Evolutionary conservation across 352 stramenopile species (phyloP), one percentile per base, ranked within the genome.

Genomic region (Phytophthora quininea): DNA sequence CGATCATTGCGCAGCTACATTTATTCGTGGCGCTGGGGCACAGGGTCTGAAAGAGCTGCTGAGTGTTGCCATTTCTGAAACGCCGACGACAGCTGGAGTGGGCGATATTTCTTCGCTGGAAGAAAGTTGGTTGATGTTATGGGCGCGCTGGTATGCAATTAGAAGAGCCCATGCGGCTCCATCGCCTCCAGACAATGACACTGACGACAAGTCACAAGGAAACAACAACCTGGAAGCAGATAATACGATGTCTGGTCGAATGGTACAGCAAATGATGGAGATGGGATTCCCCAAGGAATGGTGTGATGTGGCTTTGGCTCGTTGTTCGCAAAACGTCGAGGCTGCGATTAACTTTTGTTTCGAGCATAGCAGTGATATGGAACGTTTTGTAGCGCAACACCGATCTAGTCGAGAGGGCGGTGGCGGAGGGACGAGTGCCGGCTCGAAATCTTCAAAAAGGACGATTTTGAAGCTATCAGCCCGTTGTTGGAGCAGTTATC

Each of bases 191-290:
- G 47, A 29, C 33, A 35, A 72, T 42, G 38, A 31, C 12, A 69
- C 49, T 4, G 35, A 65, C 35, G 71, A 69, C 19, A 84, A 80
- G n/a, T 65, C 37, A 19, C 77, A 80, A 24, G 45, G 54, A 54
- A 63, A 12, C 14, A 64, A 82, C 29, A 38, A 37, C 33, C 53
- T 64, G n/a, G 67, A 71, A 54, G 49, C 69, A 9, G 68, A 78
- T 12, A 76, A 72, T 12, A 30, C 57, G 14, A 65, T 74, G 11
- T 74, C 81, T 3, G 87, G 84, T 12, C 80, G 86, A 32, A 90
- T 95, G 76, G 86, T 94, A 12, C 89, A 95, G 63, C 89, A 96
- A 67, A 97, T 97, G 91, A 96, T 97, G 90, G 91, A 97, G 54
- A 97, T 97, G 89, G 91, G 91, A 30, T 97, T 97, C 53, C 89